These are phyloP conservation scores for Tylopilus microsporus DNA, from an alignment of 1,284 basidiomycete species.

Conservation along the genomic window DNA sequence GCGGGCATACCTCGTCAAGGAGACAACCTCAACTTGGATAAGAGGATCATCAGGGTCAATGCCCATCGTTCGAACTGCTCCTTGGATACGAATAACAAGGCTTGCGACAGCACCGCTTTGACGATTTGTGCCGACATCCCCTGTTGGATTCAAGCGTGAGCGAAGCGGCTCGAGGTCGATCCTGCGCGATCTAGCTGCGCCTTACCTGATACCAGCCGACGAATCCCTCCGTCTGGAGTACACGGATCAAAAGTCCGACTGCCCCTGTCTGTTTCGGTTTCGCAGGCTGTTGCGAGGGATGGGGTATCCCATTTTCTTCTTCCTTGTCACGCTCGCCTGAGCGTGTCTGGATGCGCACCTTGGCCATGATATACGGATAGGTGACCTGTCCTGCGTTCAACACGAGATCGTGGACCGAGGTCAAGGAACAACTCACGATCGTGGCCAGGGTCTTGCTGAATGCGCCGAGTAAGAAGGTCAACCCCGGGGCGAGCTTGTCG, in stretches of 20 bases:
- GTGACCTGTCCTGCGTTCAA: conserved; percentile 56
- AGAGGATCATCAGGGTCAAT: conserved; percentile 56
- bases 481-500: conserved; percentile 71
- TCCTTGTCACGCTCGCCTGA: conserved; percentile 49
- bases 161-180: not conserved
- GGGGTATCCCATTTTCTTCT: conserved; percentile 37
- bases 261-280: conserved; percentile 63
- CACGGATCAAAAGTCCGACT: conserved; percentile 68
- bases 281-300: conserved; percentile 23
- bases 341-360: conserved; percentile 92
- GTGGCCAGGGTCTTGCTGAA: conserved; percentile 95
- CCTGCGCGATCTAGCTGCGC: conserved; percentile 13
- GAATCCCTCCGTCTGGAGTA: conserved; percentile 73
- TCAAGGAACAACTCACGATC: conserved; percentile 56
- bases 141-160: conserved; percentile 36
- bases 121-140: conserved; percentile 89
- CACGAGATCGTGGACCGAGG: not conserved
- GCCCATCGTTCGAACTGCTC: conserved; percentile 81
- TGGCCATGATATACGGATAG: conserved; percentile 94
- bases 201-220: conserved; percentile 95
- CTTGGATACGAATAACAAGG: conserved; percentile 75
- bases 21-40: conserved; percentile 21
- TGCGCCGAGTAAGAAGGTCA: conserved; percentile 87
- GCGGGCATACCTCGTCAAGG: conserved; percentile 2
- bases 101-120: conserved; percentile 85